Base-by-base conservation (phyloP, 345 rosid genomes). In the Eucalyptus brandiana region DNA sequence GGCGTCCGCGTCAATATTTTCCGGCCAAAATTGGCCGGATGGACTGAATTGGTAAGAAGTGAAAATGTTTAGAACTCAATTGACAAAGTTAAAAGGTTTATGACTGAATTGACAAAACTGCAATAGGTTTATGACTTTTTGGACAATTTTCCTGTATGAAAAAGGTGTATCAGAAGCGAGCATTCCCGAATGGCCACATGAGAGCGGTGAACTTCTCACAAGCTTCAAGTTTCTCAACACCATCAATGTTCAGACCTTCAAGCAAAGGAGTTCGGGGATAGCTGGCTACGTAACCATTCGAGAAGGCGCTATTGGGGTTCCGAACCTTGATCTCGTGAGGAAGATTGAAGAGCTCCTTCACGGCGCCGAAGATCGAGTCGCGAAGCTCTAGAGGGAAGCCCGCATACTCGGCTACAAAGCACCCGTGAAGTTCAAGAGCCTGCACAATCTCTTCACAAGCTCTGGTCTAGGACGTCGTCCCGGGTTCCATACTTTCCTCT, bases 161-260 rank as follows among this genome's bases (percentile, higher is more conserved):
- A 40, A 40, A 6, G 42, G 6, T 40, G 42, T 40, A 40, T 94
- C 93, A 90, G 88, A 94, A 93, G 6, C 30, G 58, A n/a, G 90
- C 60, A 28, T 95, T 91, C 87, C 94, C 95, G 21, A 88, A 54
- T 42, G 95, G 96, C 95, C 95, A 92, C 93, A 94, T 90, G 87
- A 92, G 87, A 34, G 69, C 86, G 24, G 94, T 86, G 87, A 94
- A 93, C 8, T 51, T 88, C 12, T 90, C 89, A 51, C 91, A 89
- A 45, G 80, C 91, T 53, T 91, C 92, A 24, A 87, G 86, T 40
- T 88, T 88, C 13, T 87, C 88, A 30, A 91, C 92, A 88, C 89
- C 60, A 21, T 90, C 92, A 24, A 95, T 88, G 62, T 93, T 94
- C 93, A 92, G 72, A 83, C 94, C 90, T 91, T 95, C 96, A 8